Base-by-base conservation (phyloP, 768 basidiomycete species). In the Boletus reticulatus region DNA sequence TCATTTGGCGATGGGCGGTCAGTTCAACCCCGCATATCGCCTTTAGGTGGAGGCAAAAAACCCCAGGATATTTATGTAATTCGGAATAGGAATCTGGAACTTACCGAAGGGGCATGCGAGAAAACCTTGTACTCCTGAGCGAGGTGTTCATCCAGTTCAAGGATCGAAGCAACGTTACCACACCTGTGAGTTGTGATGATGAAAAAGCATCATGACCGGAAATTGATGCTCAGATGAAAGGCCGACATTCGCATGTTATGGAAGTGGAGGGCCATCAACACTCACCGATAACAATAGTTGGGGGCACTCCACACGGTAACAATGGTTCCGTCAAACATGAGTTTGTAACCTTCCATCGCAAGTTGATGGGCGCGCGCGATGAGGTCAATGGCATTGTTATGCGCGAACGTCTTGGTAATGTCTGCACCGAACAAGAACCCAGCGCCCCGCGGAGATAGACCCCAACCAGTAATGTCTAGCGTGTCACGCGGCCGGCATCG, bases 251-350 rank as follows among this genome's bases (percentile, higher is more conserved):
- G 48, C 52, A 46, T 59, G 65, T 53, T 48, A 2, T 43, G 45
- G 58, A 57, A 51, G 41, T 49, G 43, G 56, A 50, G 38, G n/a
- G 17, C 22, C 34, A 44, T 14, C 43, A 50, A 52, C 16, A 79
- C 86, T 59, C 64, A 96, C 91, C 95, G 80, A 73, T 98, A 98
- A 73, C 96, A 98, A 70, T 98, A 98, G 73, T 98, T 98, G 14
- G 95, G 96, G 4, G 94, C 95, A 64, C 90, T 93, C 95, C 96
- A 98, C 39, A 98, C 94, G 9, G 96, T 98, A 32, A 98, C 96
- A 62, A 98, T 95, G 43, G 84, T 87, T 50, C 83, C 78, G 72
- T 98, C 95, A 65, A 97, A 97, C 94, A 98, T 96, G 72, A 94
- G 81, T 75, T 97, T 98, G 75, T 84, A 97, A 20, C 94, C 94